A percentile compares a stretch with the other conserved stretches of the same genome.
These are phyloP conservation scores for Sphenostylis stenocarpa DNA, from an alignment of 306 rosid genomes.

Conservation along the genomic window DNA sequence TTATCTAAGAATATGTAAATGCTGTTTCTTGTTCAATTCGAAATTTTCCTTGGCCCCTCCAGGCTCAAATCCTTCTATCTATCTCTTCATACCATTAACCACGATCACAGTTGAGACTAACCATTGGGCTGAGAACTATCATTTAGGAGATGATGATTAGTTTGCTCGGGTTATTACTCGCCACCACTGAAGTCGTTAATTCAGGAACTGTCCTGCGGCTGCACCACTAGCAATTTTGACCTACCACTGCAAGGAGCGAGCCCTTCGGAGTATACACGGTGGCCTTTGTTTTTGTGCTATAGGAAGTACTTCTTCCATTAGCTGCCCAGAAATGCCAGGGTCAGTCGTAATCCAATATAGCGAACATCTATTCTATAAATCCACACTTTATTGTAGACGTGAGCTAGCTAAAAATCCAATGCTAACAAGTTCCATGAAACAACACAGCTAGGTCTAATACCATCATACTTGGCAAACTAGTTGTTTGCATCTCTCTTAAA, in stretches of 20 bases:
- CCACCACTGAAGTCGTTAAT: conserved; percentile 10
- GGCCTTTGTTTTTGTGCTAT: conserved; percentile 70
- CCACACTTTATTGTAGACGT: background rate
- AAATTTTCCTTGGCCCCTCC: conserved; percentile 32
- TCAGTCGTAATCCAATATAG: conserved; percentile 9
- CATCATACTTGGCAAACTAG: conserved; percentile 12
- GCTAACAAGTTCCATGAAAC: conserved; percentile 22
- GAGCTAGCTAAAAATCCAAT: background rate
- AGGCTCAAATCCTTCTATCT: conserved; percentile 35
- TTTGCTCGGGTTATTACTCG: conserved; percentile 17
- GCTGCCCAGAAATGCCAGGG: conserved; percentile 51
- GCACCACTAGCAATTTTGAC: conserved; percentile 34
- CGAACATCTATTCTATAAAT: conserved; percentile 10
- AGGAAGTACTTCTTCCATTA: conserved; percentile 81
- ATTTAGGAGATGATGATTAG: conserved; percentile 15
- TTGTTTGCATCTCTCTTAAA: conserved; percentile 20
- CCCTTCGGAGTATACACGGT: conserved; percentile 63
- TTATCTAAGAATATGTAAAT: conserved; percentile 26
- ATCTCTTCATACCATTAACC: conserved; percentile 20
- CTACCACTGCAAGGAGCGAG: conserved; percentile 75
- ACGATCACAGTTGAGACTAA: conserved; percentile 21
- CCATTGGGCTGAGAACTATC: conserved; percentile 7
- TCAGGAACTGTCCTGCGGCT: background rate
- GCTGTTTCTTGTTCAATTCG: conserved; percentile 29
- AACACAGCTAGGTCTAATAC: conserved; percentile 20